Base-by-base conservation (phyloP, 176 grass and related monocot genomes). In the Zizania latifolia region DNA sequence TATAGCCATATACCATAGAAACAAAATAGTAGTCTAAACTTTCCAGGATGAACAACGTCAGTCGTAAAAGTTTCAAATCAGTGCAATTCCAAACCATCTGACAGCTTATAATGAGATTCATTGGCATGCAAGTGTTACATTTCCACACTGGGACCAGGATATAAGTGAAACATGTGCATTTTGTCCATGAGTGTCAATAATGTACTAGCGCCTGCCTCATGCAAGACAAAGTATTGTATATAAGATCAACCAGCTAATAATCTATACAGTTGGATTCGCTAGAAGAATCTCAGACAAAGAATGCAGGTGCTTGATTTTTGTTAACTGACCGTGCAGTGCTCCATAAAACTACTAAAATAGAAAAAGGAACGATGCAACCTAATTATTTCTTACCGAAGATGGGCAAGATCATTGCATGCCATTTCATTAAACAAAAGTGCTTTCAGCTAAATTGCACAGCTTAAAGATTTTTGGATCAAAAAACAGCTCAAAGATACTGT, bases 221-320 rank as follows among this genome's bases (percentile, higher is more conserved):
- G 56, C 48, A 70, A 70, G 75, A 78, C 44, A 76, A 75, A 36
- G 14, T 19, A 32, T 34, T 68, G 43, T 60, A 33, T 58, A 35
- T 7, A 62, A 44, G 14, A 80, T 76, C 69, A 76, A 81, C 6
- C 26, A 63, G n/a, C 9, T 48, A 81, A 33, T 54, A 81, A 86
- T 70, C n/a, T 70, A 81, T 63, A 38, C 17, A n/a, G 0, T 56
- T 36, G 4, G 71, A 75, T 70, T 62, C 28, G 11, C 55, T 63
- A 36, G 71, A 81, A 81, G 78, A 86, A 86, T 86, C 78, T 62
- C 35, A 56, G 26, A 63, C 71, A 81, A 68, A 58, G 41, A 46
- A 27, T 51, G 19, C 58, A 43, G 62, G n/a, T 68, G 21, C 53
- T 71, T 59, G 17, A 60, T 68, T 50, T 16, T 74, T 40, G 61